Conservation (phyloP, 371 early-diverging fungal genomes). For the Mortierella sp. region DNA sequence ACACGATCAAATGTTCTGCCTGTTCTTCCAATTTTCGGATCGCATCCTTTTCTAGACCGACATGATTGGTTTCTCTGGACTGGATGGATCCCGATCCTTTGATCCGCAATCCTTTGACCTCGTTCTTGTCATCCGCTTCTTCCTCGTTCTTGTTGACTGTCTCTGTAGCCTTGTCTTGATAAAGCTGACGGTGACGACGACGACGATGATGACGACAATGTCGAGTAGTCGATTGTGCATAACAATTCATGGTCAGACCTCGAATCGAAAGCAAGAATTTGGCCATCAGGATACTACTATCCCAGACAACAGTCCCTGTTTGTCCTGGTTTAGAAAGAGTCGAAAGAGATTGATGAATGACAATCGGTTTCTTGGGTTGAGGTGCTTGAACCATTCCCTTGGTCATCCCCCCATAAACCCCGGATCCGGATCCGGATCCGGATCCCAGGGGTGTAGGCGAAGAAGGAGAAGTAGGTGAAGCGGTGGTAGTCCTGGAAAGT, state of each 20-base stretch:
- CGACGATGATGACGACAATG: no score
- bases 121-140: not conserved
- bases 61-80: not conserved
- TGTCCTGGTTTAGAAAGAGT: constrained; percentile 52
- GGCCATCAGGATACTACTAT: constrained; percentile 49
- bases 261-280: constrained; percentile 48
- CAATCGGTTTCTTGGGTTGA: constrained; percentile 37
- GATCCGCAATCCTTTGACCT: not conserved
- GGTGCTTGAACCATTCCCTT: not conserved
- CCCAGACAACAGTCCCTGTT: constrained; percentile 51
- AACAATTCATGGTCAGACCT: constrained; percentile 20
- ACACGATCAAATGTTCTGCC: constrained; percentile 26
- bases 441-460: not conserved
- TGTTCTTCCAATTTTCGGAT: constrained; percentile 35
- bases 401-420: no score
- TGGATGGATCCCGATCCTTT: not conserved
- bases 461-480: not conserved
- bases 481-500: not conserved
- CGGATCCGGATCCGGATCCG: constrained; percentile 9
- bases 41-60: constrained; percentile 2
- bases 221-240: not conserved
- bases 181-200: no score
- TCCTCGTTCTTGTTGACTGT: no score
- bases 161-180: no score
- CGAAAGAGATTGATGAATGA: constrained; percentile 51